phyloP scores from a whole-genome alignment of 441 rosid species.

The Biscutella laevigata region DNA sequence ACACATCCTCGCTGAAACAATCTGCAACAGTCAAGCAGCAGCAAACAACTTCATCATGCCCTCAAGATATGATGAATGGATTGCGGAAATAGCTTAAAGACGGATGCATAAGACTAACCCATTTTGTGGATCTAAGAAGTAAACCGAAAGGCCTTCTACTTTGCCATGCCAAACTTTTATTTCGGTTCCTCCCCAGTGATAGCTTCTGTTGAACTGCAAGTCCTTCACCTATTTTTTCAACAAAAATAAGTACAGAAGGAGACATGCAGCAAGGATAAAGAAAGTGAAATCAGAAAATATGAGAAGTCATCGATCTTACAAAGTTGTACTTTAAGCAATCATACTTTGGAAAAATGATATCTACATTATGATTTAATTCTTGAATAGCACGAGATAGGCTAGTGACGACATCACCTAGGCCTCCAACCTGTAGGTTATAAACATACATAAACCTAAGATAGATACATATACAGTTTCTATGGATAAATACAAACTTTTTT shows the following conservation, averaged over 20 bases:
- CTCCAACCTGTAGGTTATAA: constrained; percentile 73
- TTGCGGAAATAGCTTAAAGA: background rate
- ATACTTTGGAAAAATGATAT: constrained; percentile 84
- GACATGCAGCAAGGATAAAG: background rate
- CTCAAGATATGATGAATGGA: constrained; percentile 6
- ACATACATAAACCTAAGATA: background rate
- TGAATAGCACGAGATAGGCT: constrained; percentile 97
- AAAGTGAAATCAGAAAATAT: background rate
- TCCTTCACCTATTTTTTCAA: constrained; percentile 59
- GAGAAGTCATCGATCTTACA: constrained; percentile 48
- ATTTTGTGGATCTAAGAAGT: constrained; percentile 88
- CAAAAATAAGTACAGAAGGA: constrained; percentile 11
- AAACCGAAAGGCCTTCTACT: constrained; percentile 88
- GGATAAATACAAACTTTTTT: background rate
- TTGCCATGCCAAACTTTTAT: constrained; percentile 90
- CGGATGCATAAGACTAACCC: constrained; percentile 42
- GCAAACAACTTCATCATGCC: constrained; percentile 8
- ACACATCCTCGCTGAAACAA: constrained; percentile 61
- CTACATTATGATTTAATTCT: constrained; percentile 79
- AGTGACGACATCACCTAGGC: constrained; percentile 93
- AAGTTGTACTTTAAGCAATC: constrained; percentile 66
- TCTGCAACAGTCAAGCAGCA: constrained; percentile 34
- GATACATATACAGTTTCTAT: background rate
- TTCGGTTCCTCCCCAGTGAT: constrained; percentile 78
- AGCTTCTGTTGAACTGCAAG: constrained; percentile 55